Base-by-base conservation (phyloP, 768 basidiomycete genomes). In the Hygrophoropsis aurantiaca region DNA sequence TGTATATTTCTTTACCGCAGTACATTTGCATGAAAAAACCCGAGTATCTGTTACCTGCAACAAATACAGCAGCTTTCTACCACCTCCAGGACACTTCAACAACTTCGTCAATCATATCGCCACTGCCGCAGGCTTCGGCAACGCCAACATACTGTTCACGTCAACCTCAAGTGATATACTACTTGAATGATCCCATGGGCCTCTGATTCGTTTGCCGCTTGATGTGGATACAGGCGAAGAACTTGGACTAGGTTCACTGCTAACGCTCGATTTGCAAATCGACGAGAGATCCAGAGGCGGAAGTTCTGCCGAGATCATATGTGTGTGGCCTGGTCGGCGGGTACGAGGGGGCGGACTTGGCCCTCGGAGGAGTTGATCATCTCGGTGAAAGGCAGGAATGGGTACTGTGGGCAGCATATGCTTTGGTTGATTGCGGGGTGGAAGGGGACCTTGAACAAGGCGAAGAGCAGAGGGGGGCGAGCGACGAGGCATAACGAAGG, bases 321-420 rank as follows among this genome's bases (percentile, higher is more conserved):
- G 42, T 8, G 46, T 43, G 13, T 52, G 24, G 4, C 16, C 27
- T n/a, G 51, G 13, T 24, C 41, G 54, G 19, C 42, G 52, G 19
- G 40, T 51, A 38, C 57, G 62, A 40, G 48, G 53, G 2, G 55
- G 54, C 0, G 60, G 57, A 0, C 53, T 25, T 1, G 62, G 59
- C 0, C 51, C 53, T 15, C 57, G 60, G 20, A 54, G 50, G 21
- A 69, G 50, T 3, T 43, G 47, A 21, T 61, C 58, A 19, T 68
- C 60, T 39, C 69, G 66, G 25, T 71, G 60, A 47, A 79, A 76
- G 21, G 70, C 68, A 0, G 84, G 84, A 32, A 70, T 69, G 10
- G 87, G 87, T 21, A 83, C 19, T n/a, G 80, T 77, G 11, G 88
- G 88, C 53, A 89, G 71, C 11, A 70, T 75, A 65, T 88, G 84